Evolutionary conservation across 2,329 filamentous ascomycete species (phyloP).

Genomic region (Phyllosticta ampelicida): DNA sequence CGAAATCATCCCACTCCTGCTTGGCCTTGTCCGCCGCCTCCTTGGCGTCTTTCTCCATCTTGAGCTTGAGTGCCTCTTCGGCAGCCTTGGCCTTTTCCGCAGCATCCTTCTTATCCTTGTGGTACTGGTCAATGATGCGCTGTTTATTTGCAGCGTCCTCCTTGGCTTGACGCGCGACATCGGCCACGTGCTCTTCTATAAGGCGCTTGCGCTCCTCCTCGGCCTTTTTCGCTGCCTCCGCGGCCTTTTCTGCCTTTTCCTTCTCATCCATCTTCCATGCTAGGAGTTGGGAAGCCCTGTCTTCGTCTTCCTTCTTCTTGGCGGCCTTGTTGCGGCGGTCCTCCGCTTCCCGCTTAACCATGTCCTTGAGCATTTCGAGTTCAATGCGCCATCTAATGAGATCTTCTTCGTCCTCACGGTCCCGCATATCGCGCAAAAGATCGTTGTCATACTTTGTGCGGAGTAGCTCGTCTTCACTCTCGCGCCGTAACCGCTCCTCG

Average conservation of each 20-base stretch:
- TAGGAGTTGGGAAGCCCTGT: slow-evolving; percentile 21
- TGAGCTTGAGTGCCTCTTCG: slow-evolving; percentile 27
- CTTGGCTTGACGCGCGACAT: slow-evolving; percentile 14
- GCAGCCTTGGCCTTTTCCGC: slow-evolving; percentile 27
- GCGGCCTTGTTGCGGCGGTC: slow-evolving; percentile 10
- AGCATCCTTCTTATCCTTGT: slow-evolving; percentile 18
- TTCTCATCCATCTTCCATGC: slow-evolving; percentile 21
- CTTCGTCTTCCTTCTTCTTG: slow-evolving; percentile 20
- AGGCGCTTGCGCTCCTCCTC: slow-evolving; percentile 27
- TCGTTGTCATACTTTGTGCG: slow-evolving; percentile 10
- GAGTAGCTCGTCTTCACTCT: slow-evolving; percentile 20
- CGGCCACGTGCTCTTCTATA: slow-evolving; percentile 17
- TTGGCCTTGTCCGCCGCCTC: slow-evolving; percentile 32
- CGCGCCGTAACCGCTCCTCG: slow-evolving; percentile 16
- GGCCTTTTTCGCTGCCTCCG: slow-evolving; percentile 27
- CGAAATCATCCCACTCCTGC: slow-evolving; percentile 31
- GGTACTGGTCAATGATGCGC: slow-evolving; percentile 18
- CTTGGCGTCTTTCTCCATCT: slow-evolving; percentile 31
- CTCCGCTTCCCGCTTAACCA: slow-evolving; percentile 16
- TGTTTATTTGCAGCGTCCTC: slow-evolving; percentile 17
- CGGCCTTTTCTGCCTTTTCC: slow-evolving; percentile 17
- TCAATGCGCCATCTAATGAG: slow-evolving; percentile 12
- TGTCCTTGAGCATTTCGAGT: slow-evolving; percentile 10
- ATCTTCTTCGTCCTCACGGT: slow-evolving; percentile 19
- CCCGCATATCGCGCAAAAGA: slow-evolving; percentile 8